Evolutionary conservation across 2,329 filamentous ascomycete genomes (phyloP).

Genomic region (Alternaria brassicicola): DNA sequence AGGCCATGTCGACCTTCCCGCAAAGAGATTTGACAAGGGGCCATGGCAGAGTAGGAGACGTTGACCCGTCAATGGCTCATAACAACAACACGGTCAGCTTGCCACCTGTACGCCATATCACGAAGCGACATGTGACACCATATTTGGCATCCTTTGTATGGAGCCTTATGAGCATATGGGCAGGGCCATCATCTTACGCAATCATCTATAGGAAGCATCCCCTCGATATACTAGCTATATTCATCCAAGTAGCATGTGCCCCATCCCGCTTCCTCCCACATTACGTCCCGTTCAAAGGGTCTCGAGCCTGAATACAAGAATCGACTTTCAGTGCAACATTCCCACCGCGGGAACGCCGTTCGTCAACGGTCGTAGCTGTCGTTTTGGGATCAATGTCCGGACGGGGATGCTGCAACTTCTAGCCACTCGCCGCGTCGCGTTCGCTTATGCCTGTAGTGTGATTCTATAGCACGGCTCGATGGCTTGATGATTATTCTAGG

Average conservation of each 20-base stretch:
- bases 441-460: neutral
- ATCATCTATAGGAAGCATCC: neutral
- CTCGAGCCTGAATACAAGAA: neutral
- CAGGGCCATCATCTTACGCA: neutral
- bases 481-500: neutral
- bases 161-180: neutral
- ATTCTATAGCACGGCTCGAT: neutral
- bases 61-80: neutral
- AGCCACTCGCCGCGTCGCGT: neutral
- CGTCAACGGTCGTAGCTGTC: neutral
- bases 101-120: slow-evolving; percentile 5
- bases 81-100: slow-evolving; percentile 5
- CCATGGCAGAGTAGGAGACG: neutral
- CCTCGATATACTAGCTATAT: neutral
- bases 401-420: neutral
- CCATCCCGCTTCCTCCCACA: neutral
- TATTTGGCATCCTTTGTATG: neutral
- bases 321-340: neutral
- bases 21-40: neutral
- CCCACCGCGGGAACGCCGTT: neutral
- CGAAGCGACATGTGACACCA: neutral
- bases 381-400: neutral
- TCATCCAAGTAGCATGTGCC: neutral
- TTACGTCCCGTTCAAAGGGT: neutral
- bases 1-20: neutral